Conservation (phyloP, 78 protist species). For the Polysphondylium violaceum region DNA sequence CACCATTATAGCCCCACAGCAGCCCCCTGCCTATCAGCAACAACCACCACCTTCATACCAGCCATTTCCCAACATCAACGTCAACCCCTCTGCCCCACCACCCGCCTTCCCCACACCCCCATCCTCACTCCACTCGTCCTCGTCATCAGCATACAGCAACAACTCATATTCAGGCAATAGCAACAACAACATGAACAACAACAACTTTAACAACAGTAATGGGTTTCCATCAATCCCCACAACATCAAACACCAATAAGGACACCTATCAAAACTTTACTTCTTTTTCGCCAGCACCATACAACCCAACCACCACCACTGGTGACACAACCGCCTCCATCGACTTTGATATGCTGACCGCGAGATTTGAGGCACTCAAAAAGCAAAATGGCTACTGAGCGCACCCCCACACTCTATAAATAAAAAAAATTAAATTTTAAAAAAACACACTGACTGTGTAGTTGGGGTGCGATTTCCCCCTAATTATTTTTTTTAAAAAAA, state of each 20-base stretch:
- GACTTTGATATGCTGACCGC: constrained; percentile 68
- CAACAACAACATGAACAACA: background rate
- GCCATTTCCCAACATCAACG: constrained; percentile 35
- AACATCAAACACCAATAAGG: too few species aligned
- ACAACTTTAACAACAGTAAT: background rate
- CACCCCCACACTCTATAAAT: background rate
- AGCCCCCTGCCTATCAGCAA: constrained; percentile 18
- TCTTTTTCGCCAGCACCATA: constrained; percentile 25
- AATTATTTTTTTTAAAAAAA: too few species aligned
- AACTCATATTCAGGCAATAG: background rate
- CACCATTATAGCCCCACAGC: constrained; percentile 13
- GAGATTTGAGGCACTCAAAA: constrained; percentile 52
- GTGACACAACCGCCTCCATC: background rate
- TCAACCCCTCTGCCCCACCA: constrained; percentile 37
- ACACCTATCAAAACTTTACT: background rate
- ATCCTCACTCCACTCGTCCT: background rate
- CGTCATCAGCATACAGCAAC: too few species aligned
- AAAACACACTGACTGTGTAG: background rate
- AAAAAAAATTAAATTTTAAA: too few species aligned
- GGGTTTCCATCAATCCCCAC: constrained; percentile 16
- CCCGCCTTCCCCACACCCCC: background rate
- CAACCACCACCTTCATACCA: constrained; percentile 26
- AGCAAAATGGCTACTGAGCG: constrained; percentile 19
- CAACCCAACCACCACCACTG: background rate
- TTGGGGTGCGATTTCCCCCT: too few species aligned